These are phyloP conservation scores for Zygosaccharomyces bisporus DNA, from an alignment of 805 yeast genomes.

Conservation along the genomic window DNA sequence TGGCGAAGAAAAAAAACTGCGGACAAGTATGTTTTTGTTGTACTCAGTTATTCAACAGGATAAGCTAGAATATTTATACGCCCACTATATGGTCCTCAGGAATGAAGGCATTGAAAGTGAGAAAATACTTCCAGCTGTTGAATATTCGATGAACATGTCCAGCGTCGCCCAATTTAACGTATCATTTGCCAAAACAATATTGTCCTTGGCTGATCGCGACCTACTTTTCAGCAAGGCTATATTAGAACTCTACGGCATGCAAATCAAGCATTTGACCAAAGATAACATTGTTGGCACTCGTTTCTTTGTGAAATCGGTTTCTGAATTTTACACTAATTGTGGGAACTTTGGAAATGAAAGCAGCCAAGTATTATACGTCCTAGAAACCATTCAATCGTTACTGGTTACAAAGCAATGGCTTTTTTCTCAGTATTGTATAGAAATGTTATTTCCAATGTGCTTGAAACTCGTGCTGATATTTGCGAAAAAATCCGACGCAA, in stretches of 20 bases:
- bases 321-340: slow-evolving; percentile 28
- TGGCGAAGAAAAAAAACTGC: slow-evolving; percentile 14
- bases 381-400: slow-evolving; percentile 39
- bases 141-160: slow-evolving; percentile 11
- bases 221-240: slow-evolving; percentile 12
- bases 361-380: slow-evolving; percentile 15
- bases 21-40: slow-evolving; percentile 32
- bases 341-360: slow-evolving; percentile 9
- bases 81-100: slow-evolving; percentile 38
- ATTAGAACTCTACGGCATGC: slow-evolving; percentile 24
- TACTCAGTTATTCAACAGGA: slow-evolving; percentile 17
- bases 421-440: slow-evolving; percentile 64
- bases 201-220: slow-evolving; percentile 12
- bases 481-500: slow-evolving; percentile 5
- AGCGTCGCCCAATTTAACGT: slow-evolving; percentile 7
- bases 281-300: slow-evolving; percentile 22
- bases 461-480: slow-evolving; percentile 11
- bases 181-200: slow-evolving; percentile 16
- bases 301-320: slow-evolving; percentile 35
- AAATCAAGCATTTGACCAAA: slow-evolving; percentile 19
- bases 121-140: slow-evolving; percentile 23
- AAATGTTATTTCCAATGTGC: slow-evolving; percentile 43
- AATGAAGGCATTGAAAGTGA: slow-evolving; percentile 18
- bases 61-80: slow-evolving; percentile 30
- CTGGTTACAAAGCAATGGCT: slow-evolving; percentile 53